Evolutionary conservation across 2,329 filamentous ascomycete genomes (phyloP), one percentile per base, ranked within the genome.

Genomic region (Aspergillus niger): DNA sequence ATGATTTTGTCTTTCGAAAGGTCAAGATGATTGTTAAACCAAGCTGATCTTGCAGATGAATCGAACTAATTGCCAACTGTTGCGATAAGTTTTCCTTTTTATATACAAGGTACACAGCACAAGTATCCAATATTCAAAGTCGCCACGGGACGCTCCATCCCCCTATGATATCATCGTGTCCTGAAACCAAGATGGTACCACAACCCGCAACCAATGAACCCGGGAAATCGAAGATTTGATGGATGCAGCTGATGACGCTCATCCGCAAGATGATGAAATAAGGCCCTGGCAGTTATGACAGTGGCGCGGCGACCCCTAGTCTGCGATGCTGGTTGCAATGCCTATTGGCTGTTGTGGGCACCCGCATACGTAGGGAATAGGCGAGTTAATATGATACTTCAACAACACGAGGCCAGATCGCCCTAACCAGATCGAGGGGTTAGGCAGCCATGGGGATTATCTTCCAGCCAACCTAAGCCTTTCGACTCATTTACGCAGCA

Each of bases 111-210:
- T 49, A 49, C 44, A 28, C 11, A 13, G 32, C 32, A 36, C 32
- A 15, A 13, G 26, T 17, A 8, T 30, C 28, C 24, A 8, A 32
- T 24, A 17, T 47, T 7, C 1, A 20, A 44, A 17, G 26, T 47
- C 26, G 53, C 53, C 53, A 55, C 53, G 53, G 53, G 39, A 26
- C 53, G 53, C 41, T 26, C 17, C 43, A 20, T 55, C 39, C 53
- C 41, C 24, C 53, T 28, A 55, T 55, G 53, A 55, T 55, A 55
- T 55, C 53, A 55, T 55, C 39, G 39, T n/a, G 3, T 17, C 10
- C 26, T n/a, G n/a, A 32, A 24, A 44, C 41, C 39, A 47, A 28
- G 53, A 32, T 26, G 20, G 39, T 28, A 32, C 24, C 26, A 32
- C 26, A 43, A n/a, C 20, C 28, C 15, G 26, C 53, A 47, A 10